A percentile compares a stretch with the other conserved stretches of the same genome.
phyloP scores from a whole-genome alignment of 2,329 filamentous ascomycete genomes.

The Microsporum audouinii region DNA sequence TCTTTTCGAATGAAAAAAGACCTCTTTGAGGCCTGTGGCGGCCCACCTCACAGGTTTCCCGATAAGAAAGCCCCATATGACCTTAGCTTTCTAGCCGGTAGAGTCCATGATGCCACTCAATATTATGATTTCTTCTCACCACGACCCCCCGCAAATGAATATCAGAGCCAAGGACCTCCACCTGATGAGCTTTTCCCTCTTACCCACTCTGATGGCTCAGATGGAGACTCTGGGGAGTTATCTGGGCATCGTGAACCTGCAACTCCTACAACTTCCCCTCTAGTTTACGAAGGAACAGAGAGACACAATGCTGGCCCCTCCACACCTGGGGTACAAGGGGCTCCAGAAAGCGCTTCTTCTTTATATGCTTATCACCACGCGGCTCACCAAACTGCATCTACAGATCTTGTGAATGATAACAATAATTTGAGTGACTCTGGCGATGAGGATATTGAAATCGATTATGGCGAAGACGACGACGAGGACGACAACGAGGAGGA shows the following conservation, averaged over 20 bases:
- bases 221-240: slow-evolving; percentile 7
- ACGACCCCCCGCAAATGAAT: not conserved
- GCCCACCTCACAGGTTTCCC: slow-evolving; percentile 17
- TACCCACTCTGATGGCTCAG: slow-evolving; percentile 12
- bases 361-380: not conserved
- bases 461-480: slow-evolving; percentile 13
- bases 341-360: not conserved
- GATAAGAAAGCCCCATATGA: slow-evolving; percentile 14
- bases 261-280: not conserved
- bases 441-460: slow-evolving; percentile 4
- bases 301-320: not conserved
- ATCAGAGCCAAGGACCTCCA: slow-evolving; percentile 5
- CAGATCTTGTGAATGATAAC: not conserved
- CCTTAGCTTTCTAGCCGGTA: slow-evolving; percentile 20
- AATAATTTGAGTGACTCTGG: slow-evolving; percentile 13
- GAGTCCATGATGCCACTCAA: slow-evolving; percentile 22
- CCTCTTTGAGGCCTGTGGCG: slow-evolving; percentile 33
- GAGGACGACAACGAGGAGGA: slow-evolving; percentile 4
- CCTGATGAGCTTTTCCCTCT: slow-evolving; percentile 6
- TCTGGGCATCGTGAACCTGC: not conserved
- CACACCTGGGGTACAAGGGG: not conserved
- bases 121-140: slow-evolving; percentile 20
- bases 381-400: not conserved
- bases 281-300: not conserved
- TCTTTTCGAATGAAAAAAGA: slow-evolving; percentile 28